A percentile compares a stretch with the other conserved stretches of the same genome.
Evolutionary conservation across 208 protist species (phyloP).

Genomic region (Trypanosoma theileri): DNA sequence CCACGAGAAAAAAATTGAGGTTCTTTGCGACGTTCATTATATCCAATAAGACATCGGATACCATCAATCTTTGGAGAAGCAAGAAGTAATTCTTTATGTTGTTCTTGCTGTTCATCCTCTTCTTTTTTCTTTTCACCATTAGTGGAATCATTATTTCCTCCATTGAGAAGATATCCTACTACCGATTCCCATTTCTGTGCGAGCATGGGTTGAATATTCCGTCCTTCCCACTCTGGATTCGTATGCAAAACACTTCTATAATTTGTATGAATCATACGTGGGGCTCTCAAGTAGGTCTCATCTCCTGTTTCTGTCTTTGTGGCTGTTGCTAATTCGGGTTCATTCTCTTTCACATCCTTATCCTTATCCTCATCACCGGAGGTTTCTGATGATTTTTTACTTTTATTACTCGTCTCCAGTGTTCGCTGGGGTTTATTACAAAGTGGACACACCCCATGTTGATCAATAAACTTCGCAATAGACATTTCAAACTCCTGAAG

Average conservation of each 20-base stretch:
- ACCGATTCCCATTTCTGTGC: constrained; percentile 83
- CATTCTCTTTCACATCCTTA: constrained; percentile 9
- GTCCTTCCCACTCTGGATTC: constrained; percentile 82
- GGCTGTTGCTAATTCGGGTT: neutral
- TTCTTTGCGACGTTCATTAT: constrained; percentile 52
- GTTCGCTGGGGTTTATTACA: constrained; percentile 69
- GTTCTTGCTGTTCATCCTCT: neutral
- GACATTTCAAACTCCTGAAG: constrained; percentile 81
- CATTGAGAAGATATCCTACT: constrained; percentile 42
- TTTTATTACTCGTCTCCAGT: constrained; percentile 22
- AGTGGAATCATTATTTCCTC: constrained; percentile 12
- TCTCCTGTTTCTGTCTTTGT: constrained; percentile 13
- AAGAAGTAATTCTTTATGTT: constrained; percentile 46
- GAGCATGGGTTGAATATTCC: constrained; percentile 88
- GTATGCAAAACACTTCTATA: constrained; percentile 75
- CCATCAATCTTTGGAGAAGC: constrained; percentile 90
- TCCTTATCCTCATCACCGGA: constrained; percentile 25
- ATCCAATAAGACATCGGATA: constrained; percentile 86
- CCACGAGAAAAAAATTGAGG: constrained; percentile 87
- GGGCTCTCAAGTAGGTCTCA: constrained; percentile 56
- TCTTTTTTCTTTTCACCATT: neutral
- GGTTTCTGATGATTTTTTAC: neutral
- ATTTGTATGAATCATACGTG: constrained; percentile 85
- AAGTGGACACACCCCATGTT: constrained; percentile 76
- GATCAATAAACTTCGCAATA: constrained; percentile 67